Evolutionary conservation across 225 moss, liverwort and hornwort genomes (phyloP).

Genomic region (Polytrichum formosum): DNA sequence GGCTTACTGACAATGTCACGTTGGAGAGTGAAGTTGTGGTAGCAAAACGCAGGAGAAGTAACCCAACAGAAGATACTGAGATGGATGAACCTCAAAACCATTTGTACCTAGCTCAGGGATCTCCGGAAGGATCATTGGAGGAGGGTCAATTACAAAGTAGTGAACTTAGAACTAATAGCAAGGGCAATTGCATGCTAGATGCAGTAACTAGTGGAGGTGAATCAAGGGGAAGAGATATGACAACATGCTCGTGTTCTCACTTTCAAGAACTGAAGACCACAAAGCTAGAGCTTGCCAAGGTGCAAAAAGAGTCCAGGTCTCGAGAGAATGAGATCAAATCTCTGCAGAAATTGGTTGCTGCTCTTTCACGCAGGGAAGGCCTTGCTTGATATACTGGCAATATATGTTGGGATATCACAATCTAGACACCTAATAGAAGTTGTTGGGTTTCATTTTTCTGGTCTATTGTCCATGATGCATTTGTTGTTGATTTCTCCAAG

Average conservation of each 20-base stretch:
- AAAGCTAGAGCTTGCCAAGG: conserved; percentile 34
- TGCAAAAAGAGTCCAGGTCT: conserved; percentile 25
- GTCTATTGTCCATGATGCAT: too few species aligned
- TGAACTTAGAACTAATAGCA: neutral
- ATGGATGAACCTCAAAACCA: conserved; percentile 4
- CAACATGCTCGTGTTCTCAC: conserved; percentile 27
- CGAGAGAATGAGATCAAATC: conserved; percentile 27
- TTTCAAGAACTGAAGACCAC: conserved; percentile 23
- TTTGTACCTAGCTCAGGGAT: neutral
- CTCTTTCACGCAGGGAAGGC: conserved; percentile 32
- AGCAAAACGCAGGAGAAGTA: conserved; percentile 6
- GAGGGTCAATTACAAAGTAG: neutral
- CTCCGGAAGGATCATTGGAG: neutral
- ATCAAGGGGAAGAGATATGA: conserved; percentile 15
- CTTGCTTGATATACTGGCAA: conserved; percentile 23
- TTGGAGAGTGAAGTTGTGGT: too few species aligned
- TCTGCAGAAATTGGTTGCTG: conserved; percentile 34
- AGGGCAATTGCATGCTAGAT: conserved; percentile 8
- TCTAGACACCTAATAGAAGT: too few species aligned
- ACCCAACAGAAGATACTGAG: conserved; percentile 10
- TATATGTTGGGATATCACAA: too few species aligned
- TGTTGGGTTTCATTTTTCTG: too few species aligned
- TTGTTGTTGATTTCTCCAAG: too few species aligned
- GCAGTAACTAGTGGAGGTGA: conserved; percentile 24
- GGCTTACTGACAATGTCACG: neutral